These are phyloP conservation scores for Carpinus fangiana DNA, from an alignment of 306 rosid species.

Conservation along the genomic window DNA sequence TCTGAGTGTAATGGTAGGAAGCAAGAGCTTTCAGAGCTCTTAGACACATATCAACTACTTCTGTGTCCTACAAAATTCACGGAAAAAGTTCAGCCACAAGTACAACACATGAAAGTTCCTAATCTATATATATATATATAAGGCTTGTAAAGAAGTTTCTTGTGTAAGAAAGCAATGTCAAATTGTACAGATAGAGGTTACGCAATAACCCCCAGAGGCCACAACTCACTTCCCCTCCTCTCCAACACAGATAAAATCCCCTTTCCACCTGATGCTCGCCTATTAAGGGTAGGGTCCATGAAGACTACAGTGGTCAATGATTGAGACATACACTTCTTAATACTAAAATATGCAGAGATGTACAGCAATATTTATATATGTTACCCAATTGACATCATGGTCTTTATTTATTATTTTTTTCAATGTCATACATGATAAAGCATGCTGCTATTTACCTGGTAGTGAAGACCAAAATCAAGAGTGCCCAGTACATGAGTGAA, in stretches of 20 bases:
- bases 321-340: too few relatives aligned
- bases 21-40: constrained; percentile 90
- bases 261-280: background rate
- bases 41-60: constrained; percentile 78
- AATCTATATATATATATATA: background rate
- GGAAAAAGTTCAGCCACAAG: constrained; percentile 22
- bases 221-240: background rate
- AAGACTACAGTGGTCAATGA: background rate
- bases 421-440: background rate
- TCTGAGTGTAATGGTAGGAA: constrained; percentile 77
- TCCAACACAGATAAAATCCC: background rate
- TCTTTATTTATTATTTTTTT: background rate
- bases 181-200: constrained; percentile 2
- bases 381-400: background rate
- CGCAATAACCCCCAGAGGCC: background rate
- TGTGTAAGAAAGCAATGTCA: constrained; percentile 7
- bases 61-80: constrained; percentile 60
- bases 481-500: constrained; percentile 79
- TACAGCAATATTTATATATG: background rate
- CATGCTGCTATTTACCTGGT: constrained; percentile 59
- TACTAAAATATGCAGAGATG: background rate
- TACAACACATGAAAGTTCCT: background rate
- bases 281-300: background rate
- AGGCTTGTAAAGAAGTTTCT: background rate
- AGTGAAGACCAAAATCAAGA: constrained; percentile 85